phyloP scores from a whole-genome alignment of 2,329 filamentous ascomycete species.

The Acarospora socialis region DNA sequence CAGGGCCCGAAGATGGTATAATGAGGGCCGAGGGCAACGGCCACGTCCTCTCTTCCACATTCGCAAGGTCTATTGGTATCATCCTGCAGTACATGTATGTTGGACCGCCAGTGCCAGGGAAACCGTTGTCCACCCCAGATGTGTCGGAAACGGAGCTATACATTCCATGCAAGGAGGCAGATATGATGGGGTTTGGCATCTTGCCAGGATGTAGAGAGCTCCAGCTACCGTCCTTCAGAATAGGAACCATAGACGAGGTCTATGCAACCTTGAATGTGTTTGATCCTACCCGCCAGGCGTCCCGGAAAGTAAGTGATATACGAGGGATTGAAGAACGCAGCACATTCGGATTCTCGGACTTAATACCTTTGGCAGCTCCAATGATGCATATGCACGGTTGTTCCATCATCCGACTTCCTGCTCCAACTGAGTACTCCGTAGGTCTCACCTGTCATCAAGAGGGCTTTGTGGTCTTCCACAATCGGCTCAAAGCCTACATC shows the following conservation, averaged over 20 bases:
- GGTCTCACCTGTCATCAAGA: conserved; percentile 8
- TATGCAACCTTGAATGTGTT: conserved; percentile 5
- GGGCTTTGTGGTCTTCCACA: conserved; percentile 11
- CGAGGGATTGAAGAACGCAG: conserved; percentile 2
- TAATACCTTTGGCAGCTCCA: conserved; percentile 9
- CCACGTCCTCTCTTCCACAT: conserved; percentile 22
- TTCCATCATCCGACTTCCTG: conserved; percentile 7
- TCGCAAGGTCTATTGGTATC: conserved; percentile 17
- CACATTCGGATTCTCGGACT: conserved; percentile 11
- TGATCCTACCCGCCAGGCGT: neutral
- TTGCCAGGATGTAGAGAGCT: conserved; percentile 1
- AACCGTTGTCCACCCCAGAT: conserved; percentile 1
- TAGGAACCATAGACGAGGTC: neutral
- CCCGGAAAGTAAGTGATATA: neutral
- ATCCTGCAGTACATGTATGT: conserved; percentile 14
- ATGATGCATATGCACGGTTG: conserved; percentile 5
- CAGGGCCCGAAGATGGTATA: conserved; percentile 16
- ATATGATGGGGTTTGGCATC: conserved; percentile 11
- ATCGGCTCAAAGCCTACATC: conserved; percentile 8
- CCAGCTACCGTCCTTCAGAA: conserved; percentile 2
- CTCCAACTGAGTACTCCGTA: conserved; percentile 5
- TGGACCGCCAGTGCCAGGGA: neutral
- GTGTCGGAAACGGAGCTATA: conserved; percentile 2
- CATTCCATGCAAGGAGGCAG: conserved; percentile 7
- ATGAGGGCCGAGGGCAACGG: conserved; percentile 24